phyloP scores from a whole-genome alignment of 805 yeast genomes.

The Schizosaccharomyces japonicus region DNA sequence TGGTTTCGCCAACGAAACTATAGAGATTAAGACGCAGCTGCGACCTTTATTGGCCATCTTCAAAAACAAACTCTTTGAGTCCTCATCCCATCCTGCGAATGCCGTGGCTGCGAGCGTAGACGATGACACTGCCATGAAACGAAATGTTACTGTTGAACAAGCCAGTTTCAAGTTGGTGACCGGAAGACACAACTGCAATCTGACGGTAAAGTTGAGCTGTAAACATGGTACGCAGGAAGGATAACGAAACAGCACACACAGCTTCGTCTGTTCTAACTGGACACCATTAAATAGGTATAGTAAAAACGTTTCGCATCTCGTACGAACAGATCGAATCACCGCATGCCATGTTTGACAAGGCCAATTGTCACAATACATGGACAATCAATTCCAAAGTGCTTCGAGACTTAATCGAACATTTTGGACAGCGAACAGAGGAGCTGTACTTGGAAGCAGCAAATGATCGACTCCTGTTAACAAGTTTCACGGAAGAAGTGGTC shows the following conservation, averaged over 20 bases:
- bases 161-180: neutral
- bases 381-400: neutral
- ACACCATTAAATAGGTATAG: neutral
- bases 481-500: conserved; percentile 2
- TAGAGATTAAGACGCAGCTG: neutral
- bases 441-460: neutral
- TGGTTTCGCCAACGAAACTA: neutral
- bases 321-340: neutral
- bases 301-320: neutral
- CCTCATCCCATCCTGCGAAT: neutral
- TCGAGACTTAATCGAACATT: conserved; percentile 1
- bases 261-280: neutral
- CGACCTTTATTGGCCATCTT: neutral
- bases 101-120: neutral
- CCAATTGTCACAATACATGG: neutral
- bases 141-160: neutral
- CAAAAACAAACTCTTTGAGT: neutral
- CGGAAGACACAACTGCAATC: neutral
- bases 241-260: neutral
- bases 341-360: neutral
- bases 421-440: conserved; percentile 2
- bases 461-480: neutral
- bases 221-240: neutral
- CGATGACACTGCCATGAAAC: neutral
- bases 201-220: neutral